Evolutionary conservation across 345 rosid species (phyloP), one percentile per base, ranked within the genome.

Genomic region (Toxicodendron radicans): DNA sequence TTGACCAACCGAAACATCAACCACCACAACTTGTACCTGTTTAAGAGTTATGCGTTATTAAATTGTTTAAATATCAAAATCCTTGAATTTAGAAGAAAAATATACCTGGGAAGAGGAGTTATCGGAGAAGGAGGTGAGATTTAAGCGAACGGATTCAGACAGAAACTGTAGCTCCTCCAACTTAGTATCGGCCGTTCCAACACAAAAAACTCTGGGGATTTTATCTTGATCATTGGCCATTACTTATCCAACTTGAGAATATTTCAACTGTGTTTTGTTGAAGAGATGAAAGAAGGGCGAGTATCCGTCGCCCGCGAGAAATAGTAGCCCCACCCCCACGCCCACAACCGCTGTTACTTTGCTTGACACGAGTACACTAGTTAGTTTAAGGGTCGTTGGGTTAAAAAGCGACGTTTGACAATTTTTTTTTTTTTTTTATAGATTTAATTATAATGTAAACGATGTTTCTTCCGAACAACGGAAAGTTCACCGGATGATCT

Each of bases 121-220:
- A 49, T 43, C 67, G 72, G 88, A 80, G 81, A 90, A 87, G 68
- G 75, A 59, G 69, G 3, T 24, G 81, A 94, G 83, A 57, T 75
- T 79, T 76, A 91, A 85, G 72, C 84, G 79, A 63, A 89, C 95
- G 35, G 94, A 84, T n/a, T 82, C 80, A 4, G 91, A 81, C 23
- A 94, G 88, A 85, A 86, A 88, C 3, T 81, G 88, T 69, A 94
- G 93, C 84, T 94, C 98, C 18, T 86, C 85, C 76, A 86, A 83
- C 86, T 94, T 94, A 3, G 97, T 89, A 53, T 94, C 98, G 60
- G 85, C 93, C 38, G 98, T 92, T 71, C 97, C 97, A 30, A 92
- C 75, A 69, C 98, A 94, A 86, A 79, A 86, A 57, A 92, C 95
- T 52, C 87, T 75, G 58, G 18, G 87, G 58, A 16, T 62, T 24